Conservation (phyloP, 345 rosid species). For the Citrus medica region DNA sequence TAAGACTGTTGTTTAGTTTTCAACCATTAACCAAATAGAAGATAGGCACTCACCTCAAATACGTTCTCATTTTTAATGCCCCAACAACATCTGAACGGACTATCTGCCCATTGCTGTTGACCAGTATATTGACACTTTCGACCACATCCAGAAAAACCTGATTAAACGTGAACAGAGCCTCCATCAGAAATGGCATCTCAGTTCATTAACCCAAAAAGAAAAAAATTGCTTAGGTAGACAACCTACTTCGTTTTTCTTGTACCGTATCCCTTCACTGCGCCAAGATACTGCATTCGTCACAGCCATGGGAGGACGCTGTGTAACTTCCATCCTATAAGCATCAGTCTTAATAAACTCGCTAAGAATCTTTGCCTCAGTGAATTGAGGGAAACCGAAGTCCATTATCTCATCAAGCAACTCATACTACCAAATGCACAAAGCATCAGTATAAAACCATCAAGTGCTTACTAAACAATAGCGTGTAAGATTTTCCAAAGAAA, state of each 20-base stretch:
- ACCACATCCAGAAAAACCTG: conserved; percentile 60
- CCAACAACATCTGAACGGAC: conserved; percentile 54
- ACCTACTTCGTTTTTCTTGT: conserved; percentile 72
- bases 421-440: conserved; percentile 42
- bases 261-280: conserved; percentile 78
- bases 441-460: conserved; percentile 4
- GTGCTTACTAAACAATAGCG: not conserved
- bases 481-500: not conserved
- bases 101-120: conserved; percentile 58
- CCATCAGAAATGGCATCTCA: conserved; percentile 8
- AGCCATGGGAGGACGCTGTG: conserved; percentile 88
- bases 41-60: conserved; percentile 38
- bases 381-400: conserved; percentile 88
- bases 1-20: not conserved
- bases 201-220: not conserved
- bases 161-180: conserved; percentile 10
- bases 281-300: conserved; percentile 86
- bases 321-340: conserved; percentile 80
- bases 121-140: conserved; percentile 56
- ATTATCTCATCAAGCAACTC: conserved; percentile 88
- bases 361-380: conserved; percentile 74
- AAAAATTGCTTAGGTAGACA: not conserved
- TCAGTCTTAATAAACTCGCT: conserved; percentile 84
- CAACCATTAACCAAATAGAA: not conserved
- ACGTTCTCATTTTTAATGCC: conserved; percentile 57